Conservation (phyloP, 768 basidiomycete species). For the Suillus tomentosus region DNA sequence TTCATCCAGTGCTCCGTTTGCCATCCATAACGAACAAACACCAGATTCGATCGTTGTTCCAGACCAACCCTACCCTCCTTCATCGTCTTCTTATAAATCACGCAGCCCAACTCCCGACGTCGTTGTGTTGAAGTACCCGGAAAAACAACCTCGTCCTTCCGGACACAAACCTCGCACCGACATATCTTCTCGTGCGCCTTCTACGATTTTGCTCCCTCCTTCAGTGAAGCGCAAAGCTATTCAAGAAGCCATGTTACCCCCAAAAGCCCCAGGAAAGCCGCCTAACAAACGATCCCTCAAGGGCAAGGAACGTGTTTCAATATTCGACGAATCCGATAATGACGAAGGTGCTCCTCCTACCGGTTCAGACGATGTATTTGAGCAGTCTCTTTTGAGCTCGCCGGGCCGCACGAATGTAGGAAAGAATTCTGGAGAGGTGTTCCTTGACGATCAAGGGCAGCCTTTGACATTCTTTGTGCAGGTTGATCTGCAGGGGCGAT, state of each 20-base stretch:
- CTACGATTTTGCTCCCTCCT: conserved; percentile 15
- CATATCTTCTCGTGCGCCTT: conserved; percentile 2
- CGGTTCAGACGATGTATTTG: conserved; percentile 12
- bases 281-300: conserved; percentile 27
- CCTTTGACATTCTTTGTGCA: conserved; percentile 65
- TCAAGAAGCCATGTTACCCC: conserved; percentile 9
- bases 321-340: conserved; percentile 19
- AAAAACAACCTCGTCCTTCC: conserved; percentile 6
- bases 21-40: background rate
- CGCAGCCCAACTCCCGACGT: background rate
- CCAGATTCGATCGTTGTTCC: background rate
- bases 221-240: conserved; percentile 25
- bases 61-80: conserved; percentile 7
- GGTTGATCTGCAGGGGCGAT: conserved; percentile 60
- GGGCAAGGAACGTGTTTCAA: conserved; percentile 29
- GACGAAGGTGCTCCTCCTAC: conserved; percentile 19
- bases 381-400: background rate
- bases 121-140: background rate
- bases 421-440: conserved; percentile 39
- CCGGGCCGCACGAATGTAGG: conserved; percentile 10
- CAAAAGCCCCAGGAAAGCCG: conserved; percentile 20
- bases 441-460: conserved; percentile 43
- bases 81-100: conserved; percentile 9
- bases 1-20: background rate
- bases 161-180: conserved; percentile 14